Evolutionary conservation across 495 filamentous ascomycete species (phyloP).

Genomic region (Podospora didyma): DNA sequence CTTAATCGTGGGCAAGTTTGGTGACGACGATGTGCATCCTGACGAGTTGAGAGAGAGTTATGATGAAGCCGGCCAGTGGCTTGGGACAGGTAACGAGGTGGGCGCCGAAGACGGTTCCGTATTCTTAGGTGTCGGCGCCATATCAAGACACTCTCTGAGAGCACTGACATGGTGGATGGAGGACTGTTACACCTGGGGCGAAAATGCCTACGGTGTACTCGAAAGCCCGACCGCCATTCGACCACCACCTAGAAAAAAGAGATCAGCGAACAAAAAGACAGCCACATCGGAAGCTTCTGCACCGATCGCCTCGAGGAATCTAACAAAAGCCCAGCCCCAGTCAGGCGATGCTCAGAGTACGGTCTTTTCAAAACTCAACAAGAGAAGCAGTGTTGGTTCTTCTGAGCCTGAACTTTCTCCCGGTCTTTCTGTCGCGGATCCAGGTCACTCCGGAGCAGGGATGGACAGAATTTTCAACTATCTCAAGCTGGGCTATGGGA

Average conservation of each 20-base stretch:
- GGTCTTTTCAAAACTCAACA: not conserved
- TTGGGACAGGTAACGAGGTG: constrained; percentile 60
- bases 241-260: constrained; percentile 27
- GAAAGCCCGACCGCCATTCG: constrained; percentile 62
- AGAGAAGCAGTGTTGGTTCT: not conserved
- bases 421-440: not conserved
- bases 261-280: not conserved
- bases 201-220: constrained; percentile 73
- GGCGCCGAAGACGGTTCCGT: constrained; percentile 73
- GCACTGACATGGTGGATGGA: constrained; percentile 78
- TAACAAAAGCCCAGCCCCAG: not conserved
- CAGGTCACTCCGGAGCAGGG: constrained; percentile 19
- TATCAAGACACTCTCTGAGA: constrained; percentile 61
- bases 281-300: not conserved
- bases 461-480: constrained; percentile 46
- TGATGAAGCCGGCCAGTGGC: constrained; percentile 48
- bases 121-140: constrained; percentile 70
- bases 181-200: constrained; percentile 71
- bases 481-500: constrained; percentile 54
- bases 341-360: not conserved
- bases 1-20: constrained; percentile 81
- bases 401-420: not conserved
- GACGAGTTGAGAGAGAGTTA: constrained; percentile 5
- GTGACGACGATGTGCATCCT: constrained; percentile 39
- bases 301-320: not conserved